Conservation (phyloP, 1,284 basidiomycete genomes). For the Naganishia cerealis region DNA sequence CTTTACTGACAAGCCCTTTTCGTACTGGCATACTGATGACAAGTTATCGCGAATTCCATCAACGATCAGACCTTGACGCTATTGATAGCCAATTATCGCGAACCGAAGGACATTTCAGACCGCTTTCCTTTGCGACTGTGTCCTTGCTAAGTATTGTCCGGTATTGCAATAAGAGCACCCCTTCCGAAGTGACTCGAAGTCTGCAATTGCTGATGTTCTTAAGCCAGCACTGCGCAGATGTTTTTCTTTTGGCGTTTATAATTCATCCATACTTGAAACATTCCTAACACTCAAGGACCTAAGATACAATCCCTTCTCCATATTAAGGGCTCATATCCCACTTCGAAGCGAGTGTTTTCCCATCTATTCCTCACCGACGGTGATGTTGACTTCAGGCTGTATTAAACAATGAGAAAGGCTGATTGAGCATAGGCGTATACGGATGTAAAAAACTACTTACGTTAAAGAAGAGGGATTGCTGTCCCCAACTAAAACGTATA, state of each 20-base stretch:
- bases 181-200: no score
- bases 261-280: conserved; percentile 4
- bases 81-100: no score
- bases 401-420: not conserved
- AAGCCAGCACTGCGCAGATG: no score
- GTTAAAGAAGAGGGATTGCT: conserved; percentile 35
- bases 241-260: not conserved
- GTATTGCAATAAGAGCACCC: no score
- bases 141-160: no score
- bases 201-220: no score
- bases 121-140: no score
- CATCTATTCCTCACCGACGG: conserved; percentile 24
- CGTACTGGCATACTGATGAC: no score
- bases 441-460: not conserved
- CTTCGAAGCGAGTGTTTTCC: not conserved
- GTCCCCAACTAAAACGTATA: conserved; percentile 18
- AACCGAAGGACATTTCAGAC: no score
- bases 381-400: conserved; percentile 33
- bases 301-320: not conserved
- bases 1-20: no score
- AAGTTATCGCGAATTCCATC: no score
- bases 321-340: not conserved
- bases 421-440: not conserved
- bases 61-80: no score
- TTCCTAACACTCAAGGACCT: not conserved